phyloP scores from a whole-genome alignment of 495 filamentous ascomycete genomes.

The Daldinia childiae region DNA sequence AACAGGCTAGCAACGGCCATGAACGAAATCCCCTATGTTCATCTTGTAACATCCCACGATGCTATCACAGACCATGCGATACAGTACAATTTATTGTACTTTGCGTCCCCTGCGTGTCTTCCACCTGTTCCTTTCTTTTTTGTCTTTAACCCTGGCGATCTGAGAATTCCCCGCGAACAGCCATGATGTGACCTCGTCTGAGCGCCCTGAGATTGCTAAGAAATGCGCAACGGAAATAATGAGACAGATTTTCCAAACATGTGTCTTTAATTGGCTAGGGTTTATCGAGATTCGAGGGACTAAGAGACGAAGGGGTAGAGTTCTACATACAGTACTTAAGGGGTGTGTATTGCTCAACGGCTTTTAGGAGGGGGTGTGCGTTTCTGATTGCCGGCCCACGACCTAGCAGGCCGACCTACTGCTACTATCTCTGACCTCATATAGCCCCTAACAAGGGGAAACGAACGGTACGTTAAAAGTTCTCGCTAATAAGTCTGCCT shows the following conservation, averaged over 20 bases:
- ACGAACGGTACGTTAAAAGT: slow-evolving; percentile 29
- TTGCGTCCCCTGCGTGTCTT: neutral
- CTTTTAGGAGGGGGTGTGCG: slow-evolving; percentile 43
- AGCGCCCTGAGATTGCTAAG: slow-evolving; percentile 43
- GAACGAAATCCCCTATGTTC: slow-evolving; percentile 33
- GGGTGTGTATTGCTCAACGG: slow-evolving; percentile 45
- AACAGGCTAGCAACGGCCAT: slow-evolving; percentile 23
- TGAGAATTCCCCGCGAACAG: slow-evolving; percentile 41
- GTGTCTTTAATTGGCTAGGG: slow-evolving; percentile 42
- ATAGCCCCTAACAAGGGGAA: slow-evolving; percentile 36
- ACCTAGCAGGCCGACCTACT: slow-evolving; percentile 30
- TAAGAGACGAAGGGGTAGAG: slow-evolving; percentile 36
- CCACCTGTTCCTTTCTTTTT: slow-evolving; percentile 9
- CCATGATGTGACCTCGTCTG: slow-evolving; percentile 41
- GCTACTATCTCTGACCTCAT: slow-evolving; percentile 38
- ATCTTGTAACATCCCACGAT: slow-evolving; percentile 34
- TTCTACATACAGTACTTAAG: slow-evolving; percentile 17
- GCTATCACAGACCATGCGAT: slow-evolving; percentile 29
- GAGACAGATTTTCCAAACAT: slow-evolving; percentile 44
- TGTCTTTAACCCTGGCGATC: slow-evolving; percentile 35
- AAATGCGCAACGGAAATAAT: slow-evolving; percentile 47
- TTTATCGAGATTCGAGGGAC: slow-evolving; percentile 47
- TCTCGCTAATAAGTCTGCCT: slow-evolving; percentile 3
- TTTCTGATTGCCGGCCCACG: slow-evolving; percentile 43
- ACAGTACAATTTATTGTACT: slow-evolving; percentile 15